Percentiles rank a stretch among this genome's conserved stretches.
These are phyloP conservation scores for Calophaca sinica DNA, from an alignment of 306 rosid species.

Conservation along the genomic window DNA sequence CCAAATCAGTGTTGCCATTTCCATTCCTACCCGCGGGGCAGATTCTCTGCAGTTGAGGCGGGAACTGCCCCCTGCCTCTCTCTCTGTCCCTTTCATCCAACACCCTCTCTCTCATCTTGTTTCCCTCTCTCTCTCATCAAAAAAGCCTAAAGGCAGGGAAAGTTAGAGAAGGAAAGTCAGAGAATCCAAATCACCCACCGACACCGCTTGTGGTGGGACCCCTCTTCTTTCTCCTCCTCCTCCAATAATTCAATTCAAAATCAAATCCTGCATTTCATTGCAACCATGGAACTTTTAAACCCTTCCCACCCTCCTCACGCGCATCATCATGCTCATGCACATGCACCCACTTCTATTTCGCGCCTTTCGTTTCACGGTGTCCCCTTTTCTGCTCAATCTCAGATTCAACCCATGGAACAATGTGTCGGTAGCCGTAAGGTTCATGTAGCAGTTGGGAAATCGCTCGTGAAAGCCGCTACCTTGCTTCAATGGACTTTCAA, in stretches of 20 bases:
- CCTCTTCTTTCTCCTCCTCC: slow-evolving; percentile 27
- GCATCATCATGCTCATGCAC: background rate
- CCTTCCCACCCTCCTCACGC: slow-evolving; percentile 54
- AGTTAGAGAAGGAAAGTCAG: too few relatives aligned
- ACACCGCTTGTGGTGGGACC: background rate
- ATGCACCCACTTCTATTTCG: slow-evolving; percentile 15
- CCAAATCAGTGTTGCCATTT: background rate
- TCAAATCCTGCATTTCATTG: background rate
- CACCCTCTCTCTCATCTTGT: too few relatives aligned
- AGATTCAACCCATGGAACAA: slow-evolving; percentile 48
- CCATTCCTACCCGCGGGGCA: background rate
- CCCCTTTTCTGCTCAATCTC: background rate
- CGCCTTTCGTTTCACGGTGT: slow-evolving; percentile 41
- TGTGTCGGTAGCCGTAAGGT: slow-evolving; percentile 43
- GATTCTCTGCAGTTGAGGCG: too few relatives aligned
- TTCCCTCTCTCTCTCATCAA: too few relatives aligned
- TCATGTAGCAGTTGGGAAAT: slow-evolving; percentile 77
- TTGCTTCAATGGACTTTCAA: slow-evolving; percentile 74
- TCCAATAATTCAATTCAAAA: slow-evolving; percentile 4
- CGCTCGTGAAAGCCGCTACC: slow-evolving; percentile 56
- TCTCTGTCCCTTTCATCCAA: too few relatives aligned
- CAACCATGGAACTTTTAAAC: slow-evolving; percentile 72
- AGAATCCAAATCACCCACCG: too few relatives aligned
- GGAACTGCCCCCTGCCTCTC: too few relatives aligned
- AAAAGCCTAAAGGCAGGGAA: too few relatives aligned